Base-by-base conservation (phyloP, 106 monocot species). In the Triglochin maritima region DNA sequence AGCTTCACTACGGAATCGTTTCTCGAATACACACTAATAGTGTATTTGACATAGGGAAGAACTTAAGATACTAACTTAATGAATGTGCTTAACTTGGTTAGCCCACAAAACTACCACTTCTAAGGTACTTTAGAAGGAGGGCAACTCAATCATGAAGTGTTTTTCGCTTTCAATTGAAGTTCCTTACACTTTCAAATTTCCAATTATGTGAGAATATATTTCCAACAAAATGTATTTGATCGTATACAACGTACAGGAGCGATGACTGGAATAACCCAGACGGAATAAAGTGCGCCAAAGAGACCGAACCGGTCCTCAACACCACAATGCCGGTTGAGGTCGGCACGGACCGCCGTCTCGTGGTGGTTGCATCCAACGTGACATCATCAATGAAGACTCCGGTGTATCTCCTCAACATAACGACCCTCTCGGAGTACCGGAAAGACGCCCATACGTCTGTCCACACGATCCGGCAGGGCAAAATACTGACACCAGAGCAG, bases 251-350 rank as follows among this genome's bases (percentile, higher is more conserved):
- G n/a, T n/a, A n/a, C 49, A 92, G 92, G 80, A 74, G 80, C 10
- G 51, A 48, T 42, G 82, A 81, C 5, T 92, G 92, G 92, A 80
- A 72, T 61, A 85, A 92, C 73, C 78, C 83, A 3, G 68, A 79
- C 1, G 92, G 87, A 17, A 83, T 88, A 60, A 92, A 92, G 56
- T 92, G 92, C 54, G 85, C 92, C 9, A 65, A 73, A 78, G 92
- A 92, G 81, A 92, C 87, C 6, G 17, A 67, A 66, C 92, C 92
- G 10, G 73, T 88, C 42, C 47, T 66, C 14, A 85, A 85, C 72
- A 46, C 49, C 42, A 77, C 76, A 7, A 42, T 46, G 17, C 79
- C 85, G 53, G 62, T 85, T 3, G 68, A 81, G 62, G 85, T 92
- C 16, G 92, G 92, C 16, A 83, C 88, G 4, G 92, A 92, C 67